Base-by-base conservation (phyloP, 148 eudicot species). In the Arctostaphylos glauca region DNA sequence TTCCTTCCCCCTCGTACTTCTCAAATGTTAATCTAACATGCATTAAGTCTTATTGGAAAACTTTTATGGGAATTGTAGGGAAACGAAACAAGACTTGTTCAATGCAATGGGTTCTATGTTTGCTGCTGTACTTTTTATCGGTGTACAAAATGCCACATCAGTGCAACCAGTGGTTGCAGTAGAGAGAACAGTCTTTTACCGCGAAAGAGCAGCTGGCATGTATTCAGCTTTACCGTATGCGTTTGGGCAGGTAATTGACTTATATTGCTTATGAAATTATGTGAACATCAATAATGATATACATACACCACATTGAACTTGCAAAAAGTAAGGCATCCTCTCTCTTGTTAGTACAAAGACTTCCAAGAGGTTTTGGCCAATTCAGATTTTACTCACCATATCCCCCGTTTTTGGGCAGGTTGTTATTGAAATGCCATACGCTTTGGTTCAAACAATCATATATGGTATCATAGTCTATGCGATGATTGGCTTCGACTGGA, bases 161-260 rank as follows among this genome's bases (percentile, higher is more conserved):
- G 88, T 91, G 71, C 91, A 89, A 48, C 90, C 91, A 12, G 86
- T 87, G 41, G 86, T 89, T 31, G 86, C 87, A 3, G 77, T 87
- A 12, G 91, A 91, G 73, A 89, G 91, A 72, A 89, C 90, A 31
- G 91, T 91, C 31, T 87, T 91, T 76, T 90, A 90, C 81, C 86
- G 92, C 59, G 92, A 90, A 87, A 86, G 90, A 87, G 92, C 91
- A 19, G 92, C 91, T 19, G 91, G 91, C 55, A 90, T 90, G 91
- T 90, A 89, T 70, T 88, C 93, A 18, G 89, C 92, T 44, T 68
- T 89, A 74, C 92, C 92, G 5, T 90, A 90, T 84, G 92, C 91
- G 44, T 87, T 90, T 80, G 92, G 87, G 70, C 92, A 90, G 91
- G 92, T 90, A 82, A 67, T 12, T 23, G 49, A 75, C 19, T 21